Percentiles rank a stretch among this genome's conserved stretches.
Conservation (phyloP, 345 rosid genomes). For the Tarenaya hassleriana region DNA sequence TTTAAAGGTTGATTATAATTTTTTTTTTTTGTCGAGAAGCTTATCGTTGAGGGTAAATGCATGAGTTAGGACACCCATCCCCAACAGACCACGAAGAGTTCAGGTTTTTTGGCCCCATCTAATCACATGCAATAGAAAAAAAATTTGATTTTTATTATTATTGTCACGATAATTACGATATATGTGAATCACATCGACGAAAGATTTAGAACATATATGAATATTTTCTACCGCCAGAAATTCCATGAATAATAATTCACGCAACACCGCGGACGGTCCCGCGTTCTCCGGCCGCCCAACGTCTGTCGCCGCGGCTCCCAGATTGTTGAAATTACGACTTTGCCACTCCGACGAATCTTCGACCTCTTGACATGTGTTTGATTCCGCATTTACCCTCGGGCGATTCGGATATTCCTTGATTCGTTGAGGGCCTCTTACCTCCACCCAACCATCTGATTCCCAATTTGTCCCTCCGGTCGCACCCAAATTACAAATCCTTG, state of each 20-base stretch:
- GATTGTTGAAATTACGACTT: not conserved
- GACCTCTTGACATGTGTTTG: slow-evolving; percentile 17
- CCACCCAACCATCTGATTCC: slow-evolving; percentile 60
- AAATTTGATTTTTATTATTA: too few relatives aligned
- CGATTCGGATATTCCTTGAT: slow-evolving; percentile 22
- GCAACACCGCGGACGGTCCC: slow-evolving; percentile 11
- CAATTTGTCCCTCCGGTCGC: slow-evolving; percentile 33
- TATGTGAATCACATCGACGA: too few relatives aligned
- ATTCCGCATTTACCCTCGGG: slow-evolving; percentile 22
- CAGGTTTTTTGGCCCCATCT: too few relatives aligned
- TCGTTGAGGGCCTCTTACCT: slow-evolving; percentile 30
- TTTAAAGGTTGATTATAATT: too few relatives aligned
- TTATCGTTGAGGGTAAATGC: too few relatives aligned
- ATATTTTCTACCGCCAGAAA: slow-evolving; percentile 30
- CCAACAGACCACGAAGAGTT: too few relatives aligned
- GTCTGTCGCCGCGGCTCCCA: not conserved
- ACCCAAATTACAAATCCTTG: slow-evolving; percentile 39
- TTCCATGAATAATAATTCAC: slow-evolving; percentile 14
- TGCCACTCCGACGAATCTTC: slow-evolving; percentile 9
- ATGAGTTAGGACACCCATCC: too few relatives aligned
- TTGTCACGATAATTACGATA: slow-evolving; percentile 12
- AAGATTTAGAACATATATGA: slow-evolving; percentile 28
- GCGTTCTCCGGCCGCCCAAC: slow-evolving; percentile 21
- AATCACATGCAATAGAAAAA: too few relatives aligned
- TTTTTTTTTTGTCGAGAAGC: too few relatives aligned